phyloP scores from a whole-genome alignment of 2,329 filamentous ascomycete genomes.

The Sarocladiaceae sp. region DNA sequence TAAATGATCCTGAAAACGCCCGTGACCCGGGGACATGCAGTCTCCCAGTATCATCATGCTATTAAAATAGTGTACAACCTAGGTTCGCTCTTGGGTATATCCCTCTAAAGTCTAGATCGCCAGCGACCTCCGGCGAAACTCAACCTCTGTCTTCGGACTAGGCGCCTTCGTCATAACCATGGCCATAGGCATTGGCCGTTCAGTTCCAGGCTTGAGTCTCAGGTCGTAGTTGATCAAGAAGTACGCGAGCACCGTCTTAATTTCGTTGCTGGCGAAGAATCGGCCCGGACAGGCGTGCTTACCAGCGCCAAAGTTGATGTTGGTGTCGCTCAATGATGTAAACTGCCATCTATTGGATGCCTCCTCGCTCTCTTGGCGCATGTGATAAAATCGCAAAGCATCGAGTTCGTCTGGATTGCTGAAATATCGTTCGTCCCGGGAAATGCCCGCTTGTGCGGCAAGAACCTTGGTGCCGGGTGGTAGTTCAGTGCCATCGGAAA shows the following conservation, averaged over 20 bases:
- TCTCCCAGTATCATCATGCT: no score
- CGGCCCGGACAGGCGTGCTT: slow-evolving; percentile 42
- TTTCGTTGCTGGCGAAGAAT: slow-evolving; percentile 42
- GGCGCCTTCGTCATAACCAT: slow-evolving; percentile 36
- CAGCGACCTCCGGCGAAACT: slow-evolving; percentile 32
- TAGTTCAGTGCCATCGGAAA: slow-evolving; percentile 40
- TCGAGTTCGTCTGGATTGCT: slow-evolving; percentile 40
- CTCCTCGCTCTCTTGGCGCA: slow-evolving; percentile 25
- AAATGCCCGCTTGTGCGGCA: slow-evolving; percentile 36
- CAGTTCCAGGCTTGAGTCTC: slow-evolving; percentile 32
- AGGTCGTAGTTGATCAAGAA: slow-evolving; percentile 38
- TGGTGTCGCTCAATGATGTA: slow-evolving; percentile 35
- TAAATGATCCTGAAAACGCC: no score
- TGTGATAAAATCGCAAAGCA: slow-evolving; percentile 43
- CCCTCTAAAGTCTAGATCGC: slow-evolving; percentile 12
- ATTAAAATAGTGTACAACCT: no score
- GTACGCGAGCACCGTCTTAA: slow-evolving; percentile 39
- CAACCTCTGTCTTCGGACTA: slow-evolving; percentile 34
- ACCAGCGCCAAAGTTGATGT: slow-evolving; percentile 43
- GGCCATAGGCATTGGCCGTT: slow-evolving; percentile 33
- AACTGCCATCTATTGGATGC: slow-evolving; percentile 32
- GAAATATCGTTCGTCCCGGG: slow-evolving; percentile 35
- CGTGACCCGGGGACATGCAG: no score
- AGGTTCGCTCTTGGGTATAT: neutral
- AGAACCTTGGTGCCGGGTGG: slow-evolving; percentile 38